phyloP scores from a whole-genome alignment of 495 filamentous ascomycete genomes.

The Aspergillus incahuasiensis region DNA sequence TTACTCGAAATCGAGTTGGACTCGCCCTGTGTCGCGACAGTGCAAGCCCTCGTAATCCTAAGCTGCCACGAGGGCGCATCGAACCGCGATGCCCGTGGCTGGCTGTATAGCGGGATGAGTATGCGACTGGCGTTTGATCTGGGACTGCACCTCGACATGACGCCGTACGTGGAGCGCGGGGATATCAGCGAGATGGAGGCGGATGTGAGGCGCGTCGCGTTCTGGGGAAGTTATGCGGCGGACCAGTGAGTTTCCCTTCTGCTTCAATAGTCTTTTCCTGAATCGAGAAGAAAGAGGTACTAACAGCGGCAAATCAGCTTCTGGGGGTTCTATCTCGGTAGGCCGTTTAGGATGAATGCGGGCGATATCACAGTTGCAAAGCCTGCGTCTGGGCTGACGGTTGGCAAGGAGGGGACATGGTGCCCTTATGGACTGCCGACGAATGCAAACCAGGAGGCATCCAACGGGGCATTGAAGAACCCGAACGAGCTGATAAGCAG shows the following conservation, averaged over 20 bases:
- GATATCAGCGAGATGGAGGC: constrained; percentile 41
- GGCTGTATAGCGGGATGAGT: constrained; percentile 51
- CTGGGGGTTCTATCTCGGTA: constrained; percentile 47
- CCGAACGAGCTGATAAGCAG: constrained; percentile 39
- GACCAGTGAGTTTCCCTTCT: constrained; percentile 38
- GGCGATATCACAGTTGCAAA: constrained; percentile 43
- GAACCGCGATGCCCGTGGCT: constrained; percentile 47
- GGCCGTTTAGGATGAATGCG: constrained; percentile 44
- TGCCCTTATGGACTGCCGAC: constrained; percentile 39
- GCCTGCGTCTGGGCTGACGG: constrained; percentile 33
- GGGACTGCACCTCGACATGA: constrained; percentile 46
- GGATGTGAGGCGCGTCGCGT: constrained; percentile 39
- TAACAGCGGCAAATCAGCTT: too few relatives aligned
- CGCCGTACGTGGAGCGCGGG: constrained; percentile 40
- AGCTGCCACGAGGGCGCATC: constrained; percentile 45
- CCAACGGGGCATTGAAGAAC: constrained; percentile 27
- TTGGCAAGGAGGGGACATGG: constrained; percentile 38
- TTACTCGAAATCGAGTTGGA: constrained; percentile 48
- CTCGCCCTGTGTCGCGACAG: constrained; percentile 46
- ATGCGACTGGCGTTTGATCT: constrained; percentile 49
- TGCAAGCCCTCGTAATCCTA: constrained; percentile 46
- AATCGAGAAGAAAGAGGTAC: too few relatives aligned
- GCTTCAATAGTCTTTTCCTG: too few relatives aligned
- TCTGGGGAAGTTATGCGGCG: constrained; percentile 49
- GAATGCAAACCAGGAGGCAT: constrained; percentile 11